Evolutionary conservation across 257 asterid genomes (phyloP).

Genomic region (Euphrasia confusa): DNA sequence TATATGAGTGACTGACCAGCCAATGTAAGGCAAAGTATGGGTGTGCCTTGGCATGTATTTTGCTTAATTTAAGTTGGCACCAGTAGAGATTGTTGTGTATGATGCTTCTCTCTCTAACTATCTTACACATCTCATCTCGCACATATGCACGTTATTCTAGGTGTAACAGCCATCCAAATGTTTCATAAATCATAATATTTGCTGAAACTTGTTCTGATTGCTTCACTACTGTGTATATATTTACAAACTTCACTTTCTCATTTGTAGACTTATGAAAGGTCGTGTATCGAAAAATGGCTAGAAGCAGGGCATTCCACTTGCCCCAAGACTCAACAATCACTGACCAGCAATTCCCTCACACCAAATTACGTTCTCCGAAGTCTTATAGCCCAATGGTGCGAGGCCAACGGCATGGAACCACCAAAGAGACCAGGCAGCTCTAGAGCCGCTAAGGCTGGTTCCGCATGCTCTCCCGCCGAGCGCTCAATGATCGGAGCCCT

Average conservation of each 20-base stretch:
- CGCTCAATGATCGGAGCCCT: slow-evolving; percentile 60
- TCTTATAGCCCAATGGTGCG: slow-evolving; percentile 97
- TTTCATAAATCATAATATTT: slow-evolving; percentile 12
- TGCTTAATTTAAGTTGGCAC: not conserved
- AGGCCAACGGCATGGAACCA: slow-evolving; percentile 75
- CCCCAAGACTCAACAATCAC: slow-evolving; percentile 91
- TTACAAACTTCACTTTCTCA: slow-evolving; percentile 7
- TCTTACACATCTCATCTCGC: not conserved
- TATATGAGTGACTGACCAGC: slow-evolving; percentile 12
- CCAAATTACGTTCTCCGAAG: slow-evolving; percentile 96
- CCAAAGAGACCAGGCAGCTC: slow-evolving; percentile 70
- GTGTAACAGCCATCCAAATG: slow-evolving; percentile 5
- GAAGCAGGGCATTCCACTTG: slow-evolving; percentile 82
- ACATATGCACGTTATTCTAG: not conserved
- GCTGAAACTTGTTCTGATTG: slow-evolving; percentile 12
- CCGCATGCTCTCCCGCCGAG: slow-evolving; percentile 68
- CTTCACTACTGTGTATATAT: not conserved
- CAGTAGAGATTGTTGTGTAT: not conserved
- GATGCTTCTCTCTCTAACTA: not conserved
- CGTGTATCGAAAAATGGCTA: slow-evolving; percentile 88
- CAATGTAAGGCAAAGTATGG: not conserved
- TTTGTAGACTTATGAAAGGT: slow-evolving; percentile 80
- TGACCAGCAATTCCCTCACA: slow-evolving; percentile 62
- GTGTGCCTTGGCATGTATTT: not conserved
- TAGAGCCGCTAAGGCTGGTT: slow-evolving; percentile 36